Conservation (phyloP, 352 stramenopile species). For the Pythium monospermum region DNA sequence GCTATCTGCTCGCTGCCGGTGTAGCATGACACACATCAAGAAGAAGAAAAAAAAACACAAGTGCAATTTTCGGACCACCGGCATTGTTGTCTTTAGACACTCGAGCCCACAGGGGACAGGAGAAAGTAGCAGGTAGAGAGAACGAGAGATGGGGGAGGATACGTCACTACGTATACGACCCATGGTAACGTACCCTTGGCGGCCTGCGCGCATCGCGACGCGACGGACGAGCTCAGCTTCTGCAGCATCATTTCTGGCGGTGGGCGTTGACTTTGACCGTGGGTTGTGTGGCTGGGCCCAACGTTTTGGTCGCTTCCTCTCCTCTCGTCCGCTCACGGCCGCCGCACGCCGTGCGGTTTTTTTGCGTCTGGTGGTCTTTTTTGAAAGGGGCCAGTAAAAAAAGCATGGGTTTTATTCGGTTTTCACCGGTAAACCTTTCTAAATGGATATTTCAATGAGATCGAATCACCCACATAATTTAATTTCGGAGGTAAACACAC, state of each 20-base stretch:
- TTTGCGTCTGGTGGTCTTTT: slow-evolving; percentile 17
- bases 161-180: too few species aligned
- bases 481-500: slow-evolving; percentile 4
- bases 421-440: too few species aligned
- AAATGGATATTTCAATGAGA: too few species aligned
- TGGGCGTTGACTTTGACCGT: neutral
- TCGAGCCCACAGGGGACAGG: neutral
- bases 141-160: neutral
- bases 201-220: slow-evolving; percentile 51
- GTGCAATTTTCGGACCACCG: too few species aligned
- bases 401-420: slow-evolving; percentile 17
- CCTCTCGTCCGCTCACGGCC: slow-evolving; percentile 5
- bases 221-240: slow-evolving; percentile 55
- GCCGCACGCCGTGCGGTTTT: slow-evolving; percentile 18
- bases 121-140: neutral
- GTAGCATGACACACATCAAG: too few species aligned
- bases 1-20: too few species aligned
- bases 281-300: slow-evolving; percentile 9
- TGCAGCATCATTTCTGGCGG: slow-evolving; percentile 57
- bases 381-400: neutral
- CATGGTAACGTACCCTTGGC: slow-evolving; percentile 32
- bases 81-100: too few species aligned
- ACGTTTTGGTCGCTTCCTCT: slow-evolving; percentile 15
- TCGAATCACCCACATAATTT: too few species aligned
- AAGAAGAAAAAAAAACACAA: too few species aligned